A percentile compares a stretch with the other conserved stretches of the same genome.
phyloP scores from a whole-genome alignment of 305 asterid genomes.

The Stenogyne calaminthoides region DNA sequence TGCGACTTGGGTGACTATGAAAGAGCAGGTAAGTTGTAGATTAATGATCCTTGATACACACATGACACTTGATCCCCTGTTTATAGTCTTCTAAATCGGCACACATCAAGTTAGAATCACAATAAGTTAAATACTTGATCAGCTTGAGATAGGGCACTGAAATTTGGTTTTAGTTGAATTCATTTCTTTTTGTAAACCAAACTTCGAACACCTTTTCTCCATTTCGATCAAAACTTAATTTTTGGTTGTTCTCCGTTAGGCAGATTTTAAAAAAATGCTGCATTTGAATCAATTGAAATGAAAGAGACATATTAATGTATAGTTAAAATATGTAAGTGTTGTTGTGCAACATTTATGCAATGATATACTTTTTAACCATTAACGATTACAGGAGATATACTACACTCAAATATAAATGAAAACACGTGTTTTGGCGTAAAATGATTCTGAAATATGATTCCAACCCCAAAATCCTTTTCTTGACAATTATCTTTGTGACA shows the following conservation, averaged over 20 bases:
- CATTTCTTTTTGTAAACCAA: background rate
- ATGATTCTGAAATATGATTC: background rate
- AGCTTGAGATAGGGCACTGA: no score
- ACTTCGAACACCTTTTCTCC: no score
- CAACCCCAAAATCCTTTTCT: background rate
- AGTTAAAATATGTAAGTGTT: background rate
- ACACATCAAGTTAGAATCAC: no score
- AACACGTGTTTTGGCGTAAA: background rate
- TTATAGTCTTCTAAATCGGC: no score
- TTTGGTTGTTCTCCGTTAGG: background rate
- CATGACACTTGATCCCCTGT: background rate
- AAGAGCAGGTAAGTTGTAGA: slow-evolving; percentile 50
- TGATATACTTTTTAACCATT: background rate
- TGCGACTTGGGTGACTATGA: slow-evolving; percentile 62
- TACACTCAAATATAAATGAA: background rate
- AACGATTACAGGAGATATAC: no score
- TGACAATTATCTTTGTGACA: background rate
- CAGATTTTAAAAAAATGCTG: background rate
- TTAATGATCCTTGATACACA: background rate
- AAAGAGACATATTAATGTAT: background rate
- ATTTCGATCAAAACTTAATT: no score
- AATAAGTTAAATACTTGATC: no score
- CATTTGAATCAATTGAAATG: background rate
- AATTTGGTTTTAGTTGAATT: background rate
- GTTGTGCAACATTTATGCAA: background rate